phyloP scores from a whole-genome alignment of 495 filamentous ascomycete species.

The Tuber borchii region DNA sequence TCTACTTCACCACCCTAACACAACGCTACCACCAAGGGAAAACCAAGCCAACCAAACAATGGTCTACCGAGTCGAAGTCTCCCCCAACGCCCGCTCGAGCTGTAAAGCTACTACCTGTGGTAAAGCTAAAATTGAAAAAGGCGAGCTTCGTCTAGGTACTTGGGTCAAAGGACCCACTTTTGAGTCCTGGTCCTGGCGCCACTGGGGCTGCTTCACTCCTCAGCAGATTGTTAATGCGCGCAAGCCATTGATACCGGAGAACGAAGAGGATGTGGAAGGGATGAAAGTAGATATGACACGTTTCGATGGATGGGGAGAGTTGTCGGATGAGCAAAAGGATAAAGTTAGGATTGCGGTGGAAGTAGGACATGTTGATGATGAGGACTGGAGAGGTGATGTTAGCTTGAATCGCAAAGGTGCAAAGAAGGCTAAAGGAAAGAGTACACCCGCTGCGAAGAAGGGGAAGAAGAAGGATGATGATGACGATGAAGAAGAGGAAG shows the following conservation, averaged over 20 bases:
- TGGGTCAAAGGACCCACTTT: slow-evolving; percentile 53
- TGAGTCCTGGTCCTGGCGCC: slow-evolving; percentile 60
- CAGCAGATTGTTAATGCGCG: slow-evolving; percentile 52
- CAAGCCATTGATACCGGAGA: slow-evolving; percentile 24
- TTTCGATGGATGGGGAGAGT: slow-evolving; percentile 61
- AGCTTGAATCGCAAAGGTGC: slow-evolving; percentile 23
- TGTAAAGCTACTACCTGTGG: slow-evolving; percentile 30
- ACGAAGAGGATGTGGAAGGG: slow-evolving; percentile 42
- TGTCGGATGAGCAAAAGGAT: slow-evolving; percentile 52
- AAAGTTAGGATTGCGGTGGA: slow-evolving; percentile 58
- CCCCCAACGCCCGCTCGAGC: slow-evolving; percentile 13
- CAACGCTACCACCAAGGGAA: slow-evolving; percentile 12
- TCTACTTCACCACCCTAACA: slow-evolving; percentile 1
- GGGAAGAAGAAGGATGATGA: slow-evolving; percentile 10
- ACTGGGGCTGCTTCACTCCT: slow-evolving; percentile 76
- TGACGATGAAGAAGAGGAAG: slow-evolving; percentile 15
- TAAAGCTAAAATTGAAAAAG: slow-evolving; percentile 66
- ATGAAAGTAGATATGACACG: slow-evolving; percentile 42
- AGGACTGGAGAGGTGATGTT: slow-evolving; percentile 58
- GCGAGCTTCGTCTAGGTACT: slow-evolving; percentile 62
- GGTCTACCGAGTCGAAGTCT: slow-evolving; percentile 20
- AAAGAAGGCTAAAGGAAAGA: neutral
- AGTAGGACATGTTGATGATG: slow-evolving; percentile 61
- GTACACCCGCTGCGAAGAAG: slow-evolving; percentile 12
- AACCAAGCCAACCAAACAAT: slow-evolving; percentile 4